Percentiles rank a stretch among this genome's conserved stretches.
Conservation (phyloP, 306 rosid species). For the Macrotyloma uniflorum region DNA sequence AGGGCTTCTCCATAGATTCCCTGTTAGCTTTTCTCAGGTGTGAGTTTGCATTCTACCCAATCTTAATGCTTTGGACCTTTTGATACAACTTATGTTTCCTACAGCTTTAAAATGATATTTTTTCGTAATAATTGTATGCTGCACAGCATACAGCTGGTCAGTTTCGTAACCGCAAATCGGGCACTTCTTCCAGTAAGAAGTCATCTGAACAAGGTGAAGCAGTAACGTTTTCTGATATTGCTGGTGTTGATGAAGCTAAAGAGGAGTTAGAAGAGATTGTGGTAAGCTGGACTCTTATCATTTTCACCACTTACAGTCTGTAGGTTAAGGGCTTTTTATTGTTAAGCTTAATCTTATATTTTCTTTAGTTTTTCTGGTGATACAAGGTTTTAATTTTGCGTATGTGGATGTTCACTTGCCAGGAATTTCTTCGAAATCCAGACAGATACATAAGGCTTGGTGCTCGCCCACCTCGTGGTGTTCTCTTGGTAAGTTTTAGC, state of each 20-base stretch:
- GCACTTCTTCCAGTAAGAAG: slow-evolving; percentile 69
- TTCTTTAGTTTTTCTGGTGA: slow-evolving; percentile 30
- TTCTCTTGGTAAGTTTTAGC: slow-evolving; percentile 79
- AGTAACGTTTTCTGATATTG: slow-evolving; percentile 90
- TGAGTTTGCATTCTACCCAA: slow-evolving; percentile 23
- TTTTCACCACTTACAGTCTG: slow-evolving; percentile 24
- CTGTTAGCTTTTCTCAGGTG: slow-evolving; percentile 88
- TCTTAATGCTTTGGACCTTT: not conserved
- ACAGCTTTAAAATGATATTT: slow-evolving; percentile 27
- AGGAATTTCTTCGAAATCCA: slow-evolving; percentile 98
- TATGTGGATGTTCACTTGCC: slow-evolving; percentile 47
- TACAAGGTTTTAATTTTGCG: slow-evolving; percentile 23
- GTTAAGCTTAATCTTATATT: not conserved
- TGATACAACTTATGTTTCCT: slow-evolving; percentile 28
- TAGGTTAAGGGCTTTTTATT: slow-evolving; percentile 29
- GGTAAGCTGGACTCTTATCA: slow-evolving; percentile 55
- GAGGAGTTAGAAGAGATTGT: slow-evolving; percentile 99
- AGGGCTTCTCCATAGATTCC: slow-evolving; percentile 80
- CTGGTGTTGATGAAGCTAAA: slow-evolving; percentile 98
- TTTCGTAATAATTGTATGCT: slow-evolving; percentile 47
- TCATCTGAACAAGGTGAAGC: slow-evolving; percentile 76
- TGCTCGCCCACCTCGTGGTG: slow-evolving; percentile 99
- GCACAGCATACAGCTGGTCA: slow-evolving; percentile 78
- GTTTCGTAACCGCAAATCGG: slow-evolving; percentile 81
- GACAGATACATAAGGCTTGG: slow-evolving; percentile 81